Percentiles rank a stretch among this genome's conserved stretches.
Evolutionary conservation across 345 rosid species (phyloP).

Genomic region (Hirschfeldia incana): DNA sequence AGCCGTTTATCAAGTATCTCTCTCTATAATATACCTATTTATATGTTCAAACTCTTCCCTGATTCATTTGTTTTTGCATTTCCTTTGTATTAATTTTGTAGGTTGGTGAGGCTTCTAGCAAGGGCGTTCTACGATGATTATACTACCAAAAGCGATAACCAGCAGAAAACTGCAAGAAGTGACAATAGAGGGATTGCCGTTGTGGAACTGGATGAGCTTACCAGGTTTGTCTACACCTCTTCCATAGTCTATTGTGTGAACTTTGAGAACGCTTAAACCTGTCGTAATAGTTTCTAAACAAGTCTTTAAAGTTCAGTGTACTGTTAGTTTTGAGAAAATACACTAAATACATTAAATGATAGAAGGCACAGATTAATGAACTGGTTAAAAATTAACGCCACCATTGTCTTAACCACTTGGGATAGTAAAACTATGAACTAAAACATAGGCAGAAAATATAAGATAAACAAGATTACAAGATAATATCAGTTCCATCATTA

Average conservation of each 20-base stretch:
- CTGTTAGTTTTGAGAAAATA: no score
- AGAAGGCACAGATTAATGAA: no score
- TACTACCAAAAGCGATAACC: constrained; percentile 71
- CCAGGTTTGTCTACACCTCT: constrained; percentile 47
- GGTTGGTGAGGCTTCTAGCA: constrained; percentile 77
- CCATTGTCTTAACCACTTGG: no score
- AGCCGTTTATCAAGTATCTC: constrained; percentile 41
- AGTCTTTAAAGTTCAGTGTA: neutral
- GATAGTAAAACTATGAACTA: no score
- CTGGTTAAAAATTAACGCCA: no score
- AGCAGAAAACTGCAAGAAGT: constrained; percentile 67
- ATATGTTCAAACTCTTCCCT: neutral
- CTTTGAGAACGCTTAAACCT: no score
- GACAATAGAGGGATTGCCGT: constrained; percentile 84
- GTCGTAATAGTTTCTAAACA: constrained; percentile 3
- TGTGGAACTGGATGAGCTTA: constrained; percentile 79
- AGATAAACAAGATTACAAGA: no score
- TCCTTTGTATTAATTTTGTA: constrained; percentile 19
- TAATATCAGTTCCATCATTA: no score
- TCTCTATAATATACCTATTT: neutral
- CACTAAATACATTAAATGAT: no score
- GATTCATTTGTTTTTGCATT: neutral
- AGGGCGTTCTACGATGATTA: constrained; percentile 86
- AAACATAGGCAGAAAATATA: no score
- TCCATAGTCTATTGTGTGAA: neutral